Base-by-base conservation (phyloP, 495 filamentous ascomycete species). In the Aspergillus affinis region DNA sequence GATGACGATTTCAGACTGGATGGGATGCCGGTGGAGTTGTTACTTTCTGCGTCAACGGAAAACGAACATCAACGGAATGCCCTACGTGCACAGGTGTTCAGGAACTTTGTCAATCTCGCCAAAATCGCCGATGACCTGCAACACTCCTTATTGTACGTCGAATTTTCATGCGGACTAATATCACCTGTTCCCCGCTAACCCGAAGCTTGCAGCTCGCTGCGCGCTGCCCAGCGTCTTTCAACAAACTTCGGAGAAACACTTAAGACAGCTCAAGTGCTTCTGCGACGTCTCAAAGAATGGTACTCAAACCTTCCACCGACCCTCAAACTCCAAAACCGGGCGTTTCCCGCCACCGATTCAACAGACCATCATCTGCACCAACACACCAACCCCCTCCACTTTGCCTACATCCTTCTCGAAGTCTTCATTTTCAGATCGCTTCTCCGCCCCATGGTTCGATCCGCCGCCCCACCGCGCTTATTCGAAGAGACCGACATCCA, bases 1-100 rank as follows among this genome's bases (percentile, higher is more conserved):
- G 76, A 82, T 29, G 81, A 82, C 27, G 91, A 96, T 71, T 94
- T 93, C 63, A 17, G 66, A 20, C 51, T 56, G 26, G 56, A 68
- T 69, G 15, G 64, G 61, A 20, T 44, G 20, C 36, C 7, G 0
- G 32, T 26, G 15, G 36, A 23, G 9, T 23, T 26, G 8, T 44
- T 54, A 27, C 45, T 44, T 30, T 21, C 30, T 6, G 23, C 5
- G 4, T 15, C 36, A 15, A 15, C 36, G 36, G 13, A 41, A 41
- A 26, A 23, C 19, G 32, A 5, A 13, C 18, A 13, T 45, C 32
- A 19, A 3, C 52, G 45, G 23, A 30, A 46, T 27, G 32, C 13
- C 6, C 15, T 54, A n/a, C 8, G 46, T 54, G 30, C 32, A 13
- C 18, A 12, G n/a, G 19, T 23, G 0, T 72, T 71, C 48, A 58